A percentile compares a stretch with the other conserved stretches of the same genome.
These are phyloP conservation scores for Glomus cerebriforme DNA, from an alignment of 192 early-diverging fungal genomes.

Conservation along the genomic window DNA sequence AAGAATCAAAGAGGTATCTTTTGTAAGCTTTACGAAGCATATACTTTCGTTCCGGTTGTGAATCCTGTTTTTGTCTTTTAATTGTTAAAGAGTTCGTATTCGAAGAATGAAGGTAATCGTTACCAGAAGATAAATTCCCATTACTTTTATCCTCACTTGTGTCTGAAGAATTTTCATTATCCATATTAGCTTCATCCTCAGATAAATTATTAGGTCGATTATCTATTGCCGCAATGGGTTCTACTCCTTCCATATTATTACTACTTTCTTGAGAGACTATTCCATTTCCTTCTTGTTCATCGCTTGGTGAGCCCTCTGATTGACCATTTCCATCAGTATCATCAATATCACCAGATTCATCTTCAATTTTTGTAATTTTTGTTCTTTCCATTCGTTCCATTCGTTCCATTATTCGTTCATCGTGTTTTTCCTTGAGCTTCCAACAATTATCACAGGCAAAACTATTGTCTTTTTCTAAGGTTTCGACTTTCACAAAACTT, in stretches of 20 bases:
- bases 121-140: too few relatives aligned
- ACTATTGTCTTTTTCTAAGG: conserved; percentile 60
- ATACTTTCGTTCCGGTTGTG: conserved; percentile 8
- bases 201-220: not conserved
- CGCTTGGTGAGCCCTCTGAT: not conserved
- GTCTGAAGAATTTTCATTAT: conserved; percentile 1
- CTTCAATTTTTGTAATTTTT: not conserved
- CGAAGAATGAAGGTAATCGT: not conserved
- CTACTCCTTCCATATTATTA: conserved; percentile 30
- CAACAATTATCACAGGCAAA: conserved; percentile 68
- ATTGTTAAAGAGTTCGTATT: not conserved
- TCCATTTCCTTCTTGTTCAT: not conserved
- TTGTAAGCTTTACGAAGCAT: conserved; percentile 43
- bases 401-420: not conserved
- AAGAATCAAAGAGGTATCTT: conserved; percentile 40
- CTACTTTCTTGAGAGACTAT: not conserved
- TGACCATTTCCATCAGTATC: not conserved
- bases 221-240: not conserved
- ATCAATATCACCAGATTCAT: not conserved
- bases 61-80: not conserved
- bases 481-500: conserved; percentile 61
- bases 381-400: not conserved
- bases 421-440: conserved; percentile 33
- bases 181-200: conserved; percentile 9
- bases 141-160: not conserved